phyloP scores from a whole-genome alignment of 805 yeast genomes.

The Ogataea salicorniae region DNA sequence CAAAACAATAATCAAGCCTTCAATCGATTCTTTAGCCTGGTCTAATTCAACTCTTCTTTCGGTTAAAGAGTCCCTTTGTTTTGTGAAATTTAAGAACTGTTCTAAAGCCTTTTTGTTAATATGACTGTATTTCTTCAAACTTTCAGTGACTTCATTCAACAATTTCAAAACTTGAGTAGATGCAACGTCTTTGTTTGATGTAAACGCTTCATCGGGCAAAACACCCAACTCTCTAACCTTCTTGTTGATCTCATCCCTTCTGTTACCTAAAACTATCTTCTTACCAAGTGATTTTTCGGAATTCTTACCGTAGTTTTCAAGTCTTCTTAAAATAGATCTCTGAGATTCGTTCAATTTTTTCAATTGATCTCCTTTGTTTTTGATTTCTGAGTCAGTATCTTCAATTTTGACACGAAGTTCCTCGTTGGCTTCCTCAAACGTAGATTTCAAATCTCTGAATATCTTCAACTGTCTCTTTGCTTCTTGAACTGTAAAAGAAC shows the following conservation, averaged over 20 bases:
- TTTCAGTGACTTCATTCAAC: slow-evolving; percentile 51
- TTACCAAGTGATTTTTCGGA: slow-evolving; percentile 62
- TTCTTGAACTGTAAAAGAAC: slow-evolving; percentile 9
- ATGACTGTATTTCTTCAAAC: slow-evolving; percentile 60
- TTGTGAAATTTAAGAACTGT: slow-evolving; percentile 67
- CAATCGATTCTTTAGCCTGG: slow-evolving; percentile 66
- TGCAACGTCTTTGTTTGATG: slow-evolving; percentile 33
- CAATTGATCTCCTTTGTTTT: slow-evolving; percentile 34
- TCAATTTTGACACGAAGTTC: slow-evolving; percentile 27
- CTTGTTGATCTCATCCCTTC: slow-evolving; percentile 68
- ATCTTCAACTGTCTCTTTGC: slow-evolving; percentile 16
- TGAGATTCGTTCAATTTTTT: slow-evolving; percentile 56
- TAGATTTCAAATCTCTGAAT: slow-evolving; percentile 5
- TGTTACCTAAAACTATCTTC: slow-evolving; percentile 49
- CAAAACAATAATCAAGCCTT: slow-evolving; percentile 60
- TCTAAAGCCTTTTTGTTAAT: slow-evolving; percentile 89
- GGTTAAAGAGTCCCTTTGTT: slow-evolving; percentile 63
- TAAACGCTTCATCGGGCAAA: slow-evolving; percentile 79
- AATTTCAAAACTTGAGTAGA: slow-evolving; percentile 51
- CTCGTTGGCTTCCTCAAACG: slow-evolving; percentile 28
- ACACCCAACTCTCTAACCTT: slow-evolving; percentile 83
- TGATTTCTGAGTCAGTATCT: slow-evolving; percentile 28
- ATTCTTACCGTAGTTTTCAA: slow-evolving; percentile 58
- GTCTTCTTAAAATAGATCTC: slow-evolving; percentile 41
- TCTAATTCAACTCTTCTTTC: slow-evolving; percentile 65